Conservation (phyloP, 148 eudicot species). For the Bassia scoparia region DNA sequence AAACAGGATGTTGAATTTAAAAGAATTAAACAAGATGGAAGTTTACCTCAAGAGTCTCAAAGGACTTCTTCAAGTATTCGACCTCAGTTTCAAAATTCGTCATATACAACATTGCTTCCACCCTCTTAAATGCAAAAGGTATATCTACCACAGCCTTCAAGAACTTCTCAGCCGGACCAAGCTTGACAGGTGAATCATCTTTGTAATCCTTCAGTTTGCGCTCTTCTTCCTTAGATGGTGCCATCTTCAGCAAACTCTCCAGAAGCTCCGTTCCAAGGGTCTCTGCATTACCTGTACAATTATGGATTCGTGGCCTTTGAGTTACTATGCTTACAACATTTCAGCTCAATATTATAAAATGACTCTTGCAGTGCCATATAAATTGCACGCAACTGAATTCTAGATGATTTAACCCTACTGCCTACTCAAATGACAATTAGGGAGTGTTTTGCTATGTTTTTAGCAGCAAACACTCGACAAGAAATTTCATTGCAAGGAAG, state of each 20-base stretch:
- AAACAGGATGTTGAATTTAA: neutral
- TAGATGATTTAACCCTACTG: too few relatives aligned
- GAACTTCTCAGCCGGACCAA: constrained; percentile 93
- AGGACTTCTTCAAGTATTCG: constrained; percentile 81
- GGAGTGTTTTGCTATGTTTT: too few relatives aligned
- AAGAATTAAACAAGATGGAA: neutral
- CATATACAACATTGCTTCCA: constrained; percentile 77
- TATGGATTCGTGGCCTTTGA: constrained; percentile 5
- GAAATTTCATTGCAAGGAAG: too few relatives aligned
- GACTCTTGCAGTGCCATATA: too few relatives aligned
- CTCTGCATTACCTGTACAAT: constrained; percentile 70
- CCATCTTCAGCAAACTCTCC: constrained; percentile 89
- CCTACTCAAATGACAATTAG: too few relatives aligned
- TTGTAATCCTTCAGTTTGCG: constrained; percentile 75
- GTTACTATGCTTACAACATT: too few relatives aligned
- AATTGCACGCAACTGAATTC: too few relatives aligned
- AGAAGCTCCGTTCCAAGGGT: constrained; percentile 84
- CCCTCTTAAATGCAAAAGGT: constrained; percentile 86
- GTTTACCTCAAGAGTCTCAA: constrained; percentile 81
- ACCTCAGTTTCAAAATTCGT: constrained; percentile 85
- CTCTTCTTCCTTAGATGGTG: constrained; percentile 92
- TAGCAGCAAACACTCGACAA: too few relatives aligned
- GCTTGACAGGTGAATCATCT: constrained; percentile 84
- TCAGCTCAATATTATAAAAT: too few relatives aligned
- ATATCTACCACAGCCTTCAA: constrained; percentile 78